Evolutionary conservation across 208 protist species (phyloP), one percentile per base, ranked within the genome.

Genomic region (Trypanosoma rangeli): DNA sequence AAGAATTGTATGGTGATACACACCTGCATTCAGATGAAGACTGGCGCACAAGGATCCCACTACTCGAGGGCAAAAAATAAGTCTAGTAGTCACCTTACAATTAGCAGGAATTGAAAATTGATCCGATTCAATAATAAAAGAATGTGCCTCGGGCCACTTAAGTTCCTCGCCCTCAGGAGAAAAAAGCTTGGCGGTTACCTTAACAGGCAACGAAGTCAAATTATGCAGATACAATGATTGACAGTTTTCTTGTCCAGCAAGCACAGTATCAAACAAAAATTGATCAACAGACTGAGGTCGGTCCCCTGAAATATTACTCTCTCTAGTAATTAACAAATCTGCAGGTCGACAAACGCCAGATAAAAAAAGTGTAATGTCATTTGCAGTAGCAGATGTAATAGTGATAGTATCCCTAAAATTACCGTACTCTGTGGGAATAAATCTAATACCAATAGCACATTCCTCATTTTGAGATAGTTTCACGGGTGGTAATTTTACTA

Each of bases 361-460:
- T 29, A 90, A 70, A 13, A 68, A 58, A 31, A 89, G 66, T 16
- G 70, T 69, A 22, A 85, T 54, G 35, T 80, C 68, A 54, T 89
- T 89, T 35, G 72, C 35, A 3, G 20, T 39, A 10, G 18, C 8
- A 29, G 57, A 84, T 50, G 81, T 60, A n/a, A 93, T 68, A 5
- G 62, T 57, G 46, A 93, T 64, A n/a, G 55, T 50, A 0, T 89
- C 77, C 53, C 35, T 68, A 62, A 80, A 90, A 52, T 67, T 70
- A 10, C 88, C 88, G 50, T 89, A 94, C 22, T 86, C 76, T 24
- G 53, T 70, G 16, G 88, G 88, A 3, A 78, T 64, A 77, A 94
- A 94, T 24, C 74, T 71, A 56, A 94, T 29, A 29, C 69, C 57
- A 5, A 90, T 39, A 5, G 69, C 57, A 42, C 79, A 79, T 64